Conservation (phyloP, 768 basidiomycete species). For the Russula dissimulans region DNA sequence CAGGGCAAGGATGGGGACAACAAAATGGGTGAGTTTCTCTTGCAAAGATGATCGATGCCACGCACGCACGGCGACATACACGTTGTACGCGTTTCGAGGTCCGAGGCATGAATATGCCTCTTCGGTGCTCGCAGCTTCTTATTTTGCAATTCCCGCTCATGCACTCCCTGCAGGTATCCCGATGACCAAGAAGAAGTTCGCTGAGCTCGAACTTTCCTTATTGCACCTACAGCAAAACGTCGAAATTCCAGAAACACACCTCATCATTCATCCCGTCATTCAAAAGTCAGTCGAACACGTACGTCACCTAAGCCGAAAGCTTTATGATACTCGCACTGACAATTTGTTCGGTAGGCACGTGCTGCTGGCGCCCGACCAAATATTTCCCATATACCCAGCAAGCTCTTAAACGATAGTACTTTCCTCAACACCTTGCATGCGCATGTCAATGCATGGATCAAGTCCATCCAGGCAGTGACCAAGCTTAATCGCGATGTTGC, state of each 20-base stretch:
- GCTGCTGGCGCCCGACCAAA: conserved; percentile 52
- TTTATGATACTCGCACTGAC: not conserved
- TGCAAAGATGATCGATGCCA: not conserved
- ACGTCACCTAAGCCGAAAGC: not conserved
- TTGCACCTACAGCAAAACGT: conserved; percentile 97
- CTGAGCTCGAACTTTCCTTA: conserved; percentile 89
- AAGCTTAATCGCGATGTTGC: conserved; percentile 91
- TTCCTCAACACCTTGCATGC: conserved; percentile 91
- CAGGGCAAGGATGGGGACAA: conserved; percentile 67
- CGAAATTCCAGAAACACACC: conserved; percentile 94
- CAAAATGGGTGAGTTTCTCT: conserved; percentile 57
- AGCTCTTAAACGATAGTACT: conserved; percentile 73
- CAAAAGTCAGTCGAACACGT: conserved; percentile 74
- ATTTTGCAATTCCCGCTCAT: not conserved
- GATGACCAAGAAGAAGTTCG: conserved; percentile 98
- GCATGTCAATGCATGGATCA: conserved; percentile 97
- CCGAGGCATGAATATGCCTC: not conserved
- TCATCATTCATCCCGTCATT: conserved; percentile 85
- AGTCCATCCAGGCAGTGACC: conserved; percentile 93
- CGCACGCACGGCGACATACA: not conserved
- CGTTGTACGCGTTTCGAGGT: not conserved
- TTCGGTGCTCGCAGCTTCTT: not conserved
- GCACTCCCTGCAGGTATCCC: conserved; percentile 56
- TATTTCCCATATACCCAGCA: conserved; percentile 62
- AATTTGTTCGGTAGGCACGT: conserved; percentile 30